phyloP scores from a whole-genome alignment of 2,329 filamentous ascomycete species.

The Massarina eburnea region DNA sequence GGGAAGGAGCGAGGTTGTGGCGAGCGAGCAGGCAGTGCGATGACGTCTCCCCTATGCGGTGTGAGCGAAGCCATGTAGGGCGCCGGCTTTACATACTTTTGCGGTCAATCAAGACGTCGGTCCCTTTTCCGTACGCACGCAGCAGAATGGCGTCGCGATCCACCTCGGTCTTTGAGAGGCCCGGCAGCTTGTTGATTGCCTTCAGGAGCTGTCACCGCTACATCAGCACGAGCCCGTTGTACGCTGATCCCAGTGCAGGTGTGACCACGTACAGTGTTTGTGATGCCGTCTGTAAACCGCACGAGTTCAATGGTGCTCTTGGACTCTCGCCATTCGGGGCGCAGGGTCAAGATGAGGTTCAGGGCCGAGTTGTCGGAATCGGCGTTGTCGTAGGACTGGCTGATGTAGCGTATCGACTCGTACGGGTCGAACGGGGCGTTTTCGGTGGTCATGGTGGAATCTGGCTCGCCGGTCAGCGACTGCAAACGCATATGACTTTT shows the following conservation, averaged over 20 bases:
- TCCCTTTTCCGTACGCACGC: conserved; percentile 91
- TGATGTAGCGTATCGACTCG: conserved; percentile 58
- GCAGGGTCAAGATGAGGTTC: conserved; percentile 74
- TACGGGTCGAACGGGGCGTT: conserved; percentile 20
- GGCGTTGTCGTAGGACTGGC: conserved; percentile 74
- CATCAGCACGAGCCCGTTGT: conserved; percentile 8
- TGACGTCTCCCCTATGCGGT: conserved; percentile 57
- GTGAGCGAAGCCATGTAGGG: conserved; percentile 15
- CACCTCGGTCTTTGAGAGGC: conserved; percentile 72
- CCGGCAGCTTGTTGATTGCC: conserved; percentile 69
- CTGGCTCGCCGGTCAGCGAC: conserved; percentile 3
- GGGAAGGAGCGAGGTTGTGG: conserved; percentile 77
- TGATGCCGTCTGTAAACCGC: conserved; percentile 96
- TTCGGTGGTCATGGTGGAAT: conserved; percentile 13
- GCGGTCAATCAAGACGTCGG: conserved; percentile 92
- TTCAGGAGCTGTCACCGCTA: conserved; percentile 60
- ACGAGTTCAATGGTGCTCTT: conserved; percentile 79
- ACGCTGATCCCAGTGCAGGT: neutral
- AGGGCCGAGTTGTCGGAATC: conserved; percentile 79
- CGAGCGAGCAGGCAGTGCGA: conserved; percentile 85
- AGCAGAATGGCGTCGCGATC: conserved; percentile 86
- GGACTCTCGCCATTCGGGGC: conserved; percentile 77
- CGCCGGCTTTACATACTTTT: conserved; percentile 64
- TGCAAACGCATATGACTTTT: neutral
- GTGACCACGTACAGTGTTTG: conserved; percentile 72